Percentiles rank a stretch among this genome's conserved stretches.
These are phyloP conservation scores for Leersia perrieri DNA, from an alignment of 176 grass and related monocot species.

Conservation along the genomic window DNA sequence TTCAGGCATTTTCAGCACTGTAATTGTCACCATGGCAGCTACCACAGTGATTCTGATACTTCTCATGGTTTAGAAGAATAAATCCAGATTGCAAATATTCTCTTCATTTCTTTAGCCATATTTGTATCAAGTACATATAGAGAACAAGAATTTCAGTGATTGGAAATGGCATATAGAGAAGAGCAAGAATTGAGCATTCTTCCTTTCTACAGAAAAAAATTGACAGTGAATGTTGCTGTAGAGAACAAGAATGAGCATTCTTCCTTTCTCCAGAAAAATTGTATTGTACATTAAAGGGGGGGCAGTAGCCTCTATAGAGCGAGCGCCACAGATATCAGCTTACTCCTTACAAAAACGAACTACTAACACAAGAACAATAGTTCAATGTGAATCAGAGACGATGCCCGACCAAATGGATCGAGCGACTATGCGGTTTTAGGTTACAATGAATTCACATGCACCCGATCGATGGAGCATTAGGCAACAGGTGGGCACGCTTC, in stretches of 20 bases:
- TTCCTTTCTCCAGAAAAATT: slow-evolving; percentile 41
- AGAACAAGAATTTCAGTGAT: neutral
- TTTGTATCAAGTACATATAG: neutral
- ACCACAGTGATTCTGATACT: neutral
- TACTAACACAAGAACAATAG: slow-evolving; percentile 35
- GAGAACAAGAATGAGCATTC: slow-evolving; percentile 46
- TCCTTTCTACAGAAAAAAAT: slow-evolving; percentile 40
- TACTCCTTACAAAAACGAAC: slow-evolving; percentile 16
- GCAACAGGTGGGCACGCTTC: slow-evolving; percentile 68
- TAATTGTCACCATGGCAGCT: neutral
- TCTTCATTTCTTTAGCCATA: neutral
- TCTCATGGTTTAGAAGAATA: neutral
- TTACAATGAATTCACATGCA: slow-evolving; percentile 25
- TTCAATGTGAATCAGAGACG: slow-evolving; percentile 16
- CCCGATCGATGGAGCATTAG: slow-evolving; percentile 1
- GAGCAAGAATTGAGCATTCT: slow-evolving; percentile 47
- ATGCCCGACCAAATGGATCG: slow-evolving; percentile 28
- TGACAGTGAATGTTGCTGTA: slow-evolving; percentile 24
- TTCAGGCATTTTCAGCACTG: neutral
- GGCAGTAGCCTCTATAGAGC: slow-evolving; percentile 25
- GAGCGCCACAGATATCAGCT: slow-evolving; percentile 21
- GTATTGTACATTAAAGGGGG: slow-evolving; percentile 26
- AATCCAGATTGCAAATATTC: neutral
- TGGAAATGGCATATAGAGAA: neutral
- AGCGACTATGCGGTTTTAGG: neutral